Evolutionary conservation across 352 stramenopile species (phyloP), one percentile per base, ranked within the genome.

Genomic region (Globisporangium yorkense): DNA sequence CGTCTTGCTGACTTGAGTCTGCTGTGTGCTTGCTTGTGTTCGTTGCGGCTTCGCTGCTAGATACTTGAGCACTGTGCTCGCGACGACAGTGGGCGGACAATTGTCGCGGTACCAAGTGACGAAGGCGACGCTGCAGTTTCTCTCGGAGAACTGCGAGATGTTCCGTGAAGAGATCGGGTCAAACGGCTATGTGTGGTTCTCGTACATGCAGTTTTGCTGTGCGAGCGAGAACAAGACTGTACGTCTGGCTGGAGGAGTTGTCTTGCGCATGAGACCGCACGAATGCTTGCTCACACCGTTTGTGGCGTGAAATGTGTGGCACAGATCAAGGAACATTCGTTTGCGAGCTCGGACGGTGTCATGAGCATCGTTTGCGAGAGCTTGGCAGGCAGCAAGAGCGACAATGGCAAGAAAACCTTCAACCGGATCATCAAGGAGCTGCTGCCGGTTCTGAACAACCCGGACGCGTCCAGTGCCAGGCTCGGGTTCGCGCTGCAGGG

Each of bases 401-500:
- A 87, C 13, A 45, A 41, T 44, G 69, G 71, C 27, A 94, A 92
- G 55, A 89, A 87, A 47, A 66, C 66, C 12, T 58, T 91, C 44
- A 88, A 91, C 47, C 81, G 75, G 41, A 75, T 94, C 44, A 51
- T 91, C 31, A 90, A 92, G 46, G 78, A 92, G 20, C 58, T 89
- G 37, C 60, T 94, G 5, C 78, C 77, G 0, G 60, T 78, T 35
- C 54, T 94, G 39, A 87, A 66, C 18, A 75, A 89, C 54, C 61
- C 67, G n/a, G 51, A 67, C 20, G 66, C 70, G 20, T 54, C 67
- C 33, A 70, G 63, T 44, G 65, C 67, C 1, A 63, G 50, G 27
- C 67, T 85, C 24, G 62, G 74, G 10, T 88, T 91, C 37, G 69
- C 73, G n/a, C 57, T 94, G 29, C 70, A 82, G 55, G 74, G 70